Percentiles rank a stretch among this genome's conserved stretches.
Evolutionary conservation across 768 basidiomycete species (phyloP).

Genomic region (Lentinula guzmanii): DNA sequence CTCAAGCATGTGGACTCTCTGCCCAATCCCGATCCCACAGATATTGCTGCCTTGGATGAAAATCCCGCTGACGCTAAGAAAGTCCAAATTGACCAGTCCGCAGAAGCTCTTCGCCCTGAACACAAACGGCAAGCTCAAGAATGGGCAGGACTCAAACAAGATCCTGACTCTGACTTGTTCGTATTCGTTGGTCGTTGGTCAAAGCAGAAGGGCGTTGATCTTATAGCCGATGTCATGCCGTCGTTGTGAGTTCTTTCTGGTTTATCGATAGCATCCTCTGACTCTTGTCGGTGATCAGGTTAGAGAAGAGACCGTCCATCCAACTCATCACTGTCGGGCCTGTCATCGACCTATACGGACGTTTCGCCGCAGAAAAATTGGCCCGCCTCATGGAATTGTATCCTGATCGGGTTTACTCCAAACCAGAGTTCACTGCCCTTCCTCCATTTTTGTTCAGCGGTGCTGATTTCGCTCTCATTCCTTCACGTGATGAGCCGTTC

Average conservation of each 20-base stretch:
- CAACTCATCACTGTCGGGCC: slow-evolving; percentile 89
- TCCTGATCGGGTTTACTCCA: slow-evolving; percentile 91
- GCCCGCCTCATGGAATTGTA: slow-evolving; percentile 93
- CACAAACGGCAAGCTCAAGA: slow-evolving; percentile 90
- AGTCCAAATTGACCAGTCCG: slow-evolving; percentile 70
- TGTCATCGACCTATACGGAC: slow-evolving; percentile 92
- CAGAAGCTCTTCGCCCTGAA: slow-evolving; percentile 87
- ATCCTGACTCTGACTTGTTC: slow-evolving; percentile 84
- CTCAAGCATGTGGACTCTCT: slow-evolving; percentile 93
- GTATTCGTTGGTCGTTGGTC: slow-evolving; percentile 99
- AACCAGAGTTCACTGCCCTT: slow-evolving; percentile 94
- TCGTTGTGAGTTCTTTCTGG: slow-evolving; percentile 53
- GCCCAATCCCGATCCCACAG: slow-evolving; percentile 92
- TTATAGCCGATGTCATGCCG: slow-evolving; percentile 96
- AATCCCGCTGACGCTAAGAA: slow-evolving; percentile 64
- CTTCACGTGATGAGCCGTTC: slow-evolving; percentile 95
- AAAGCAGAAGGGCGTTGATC: slow-evolving; percentile 94
- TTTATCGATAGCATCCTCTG: not conserved
- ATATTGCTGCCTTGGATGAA: slow-evolving; percentile 90
- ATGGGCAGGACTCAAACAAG: slow-evolving; percentile 92
- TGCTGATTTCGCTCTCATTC: slow-evolving; percentile 93
- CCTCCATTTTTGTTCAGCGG: slow-evolving; percentile 93
- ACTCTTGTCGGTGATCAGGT: slow-evolving; percentile 27
- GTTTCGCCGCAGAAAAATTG: slow-evolving; percentile 93
- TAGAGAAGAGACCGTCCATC: slow-evolving; percentile 83